These are phyloP conservation scores for Ophiostoma perfectum DNA, from an alignment of 2,329 filamentous ascomycete genomes.

Conservation along the genomic window DNA sequence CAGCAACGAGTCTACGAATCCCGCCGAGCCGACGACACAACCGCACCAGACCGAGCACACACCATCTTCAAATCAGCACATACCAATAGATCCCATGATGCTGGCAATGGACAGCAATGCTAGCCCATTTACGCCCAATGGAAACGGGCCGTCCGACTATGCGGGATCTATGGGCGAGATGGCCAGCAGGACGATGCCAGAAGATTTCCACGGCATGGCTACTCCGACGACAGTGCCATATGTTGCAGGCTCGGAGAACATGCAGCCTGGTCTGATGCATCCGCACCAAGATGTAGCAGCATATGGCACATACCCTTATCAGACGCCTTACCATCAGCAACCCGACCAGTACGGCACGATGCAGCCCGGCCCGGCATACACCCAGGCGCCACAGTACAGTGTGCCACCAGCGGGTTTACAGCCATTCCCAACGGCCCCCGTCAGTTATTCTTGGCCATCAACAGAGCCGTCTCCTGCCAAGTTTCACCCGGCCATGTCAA, in stretches of 20 bases:
- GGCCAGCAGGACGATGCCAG: no score
- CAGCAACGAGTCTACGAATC: neutral
- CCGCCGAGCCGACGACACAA: neutral
- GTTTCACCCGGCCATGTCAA: neutral
- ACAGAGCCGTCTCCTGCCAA: neutral
- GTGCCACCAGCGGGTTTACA: no score
- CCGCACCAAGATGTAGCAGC: no score
- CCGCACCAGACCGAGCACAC: neutral
- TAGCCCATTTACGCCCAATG: neutral
- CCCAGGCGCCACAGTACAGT: neutral
- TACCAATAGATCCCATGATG: neutral
- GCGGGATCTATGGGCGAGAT: no score
- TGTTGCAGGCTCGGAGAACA: no score
- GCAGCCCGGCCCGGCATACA: neutral
- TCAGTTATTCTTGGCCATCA: neutral
- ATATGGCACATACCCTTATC: neutral
- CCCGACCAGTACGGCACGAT: neutral
- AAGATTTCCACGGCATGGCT: no score
- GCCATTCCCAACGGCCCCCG: neutral
- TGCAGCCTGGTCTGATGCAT: no score
- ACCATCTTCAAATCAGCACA: conserved; percentile 15
- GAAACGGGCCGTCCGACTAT: neutral
- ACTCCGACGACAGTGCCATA: no score
- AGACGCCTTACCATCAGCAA: neutral
- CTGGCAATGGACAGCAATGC: neutral